phyloP scores from a whole-genome alignment of 192 early-diverging fungal species.

The Thamnidium elegans region DNA sequence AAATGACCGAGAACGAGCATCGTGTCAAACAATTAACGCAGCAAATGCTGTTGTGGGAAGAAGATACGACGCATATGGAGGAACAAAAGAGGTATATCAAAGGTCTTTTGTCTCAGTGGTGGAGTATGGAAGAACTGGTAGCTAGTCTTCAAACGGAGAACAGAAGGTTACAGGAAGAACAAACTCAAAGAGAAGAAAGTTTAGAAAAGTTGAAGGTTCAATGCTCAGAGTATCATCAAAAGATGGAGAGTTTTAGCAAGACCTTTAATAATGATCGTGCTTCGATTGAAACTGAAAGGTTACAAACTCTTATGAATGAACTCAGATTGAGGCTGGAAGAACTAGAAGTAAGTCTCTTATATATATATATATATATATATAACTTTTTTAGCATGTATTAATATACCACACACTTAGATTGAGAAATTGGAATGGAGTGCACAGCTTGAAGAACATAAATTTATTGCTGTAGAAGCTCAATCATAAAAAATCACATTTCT shows the following conservation, averaged over 20 bases:
- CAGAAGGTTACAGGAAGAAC: not conserved
- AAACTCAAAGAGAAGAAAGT: constrained; percentile 4
- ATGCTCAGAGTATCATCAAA: constrained; percentile 3
- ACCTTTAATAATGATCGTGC: not conserved
- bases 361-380: no score
- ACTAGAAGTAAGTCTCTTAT: not conserved
- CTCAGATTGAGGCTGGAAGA: constrained; percentile 1
- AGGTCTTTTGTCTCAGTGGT: constrained; percentile 33
- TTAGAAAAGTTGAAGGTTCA: constrained; percentile 1
- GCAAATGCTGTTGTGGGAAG: constrained; percentile 48
- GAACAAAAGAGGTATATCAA: constrained; percentile 47
- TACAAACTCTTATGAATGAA: not conserved
- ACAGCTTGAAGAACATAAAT: constrained; percentile 1
- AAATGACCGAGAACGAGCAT: constrained; percentile 47
- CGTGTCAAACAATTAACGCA: constrained; percentile 48
- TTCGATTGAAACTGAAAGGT: constrained; percentile 7
- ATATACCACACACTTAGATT: not conserved
- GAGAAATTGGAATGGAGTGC: constrained; percentile 11
- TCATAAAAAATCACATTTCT: no score
- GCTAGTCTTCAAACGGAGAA: constrained; percentile 30
- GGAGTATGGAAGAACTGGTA: constrained; percentile 27
- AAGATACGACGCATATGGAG: constrained; percentile 39
- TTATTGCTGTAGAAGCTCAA: no score
- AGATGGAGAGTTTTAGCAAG: not conserved
- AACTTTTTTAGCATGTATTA: not conserved